Base-by-base conservation (phyloP, 2,329 filamentous ascomycete species). In the Davidsoniella neocaledoniae region DNA sequence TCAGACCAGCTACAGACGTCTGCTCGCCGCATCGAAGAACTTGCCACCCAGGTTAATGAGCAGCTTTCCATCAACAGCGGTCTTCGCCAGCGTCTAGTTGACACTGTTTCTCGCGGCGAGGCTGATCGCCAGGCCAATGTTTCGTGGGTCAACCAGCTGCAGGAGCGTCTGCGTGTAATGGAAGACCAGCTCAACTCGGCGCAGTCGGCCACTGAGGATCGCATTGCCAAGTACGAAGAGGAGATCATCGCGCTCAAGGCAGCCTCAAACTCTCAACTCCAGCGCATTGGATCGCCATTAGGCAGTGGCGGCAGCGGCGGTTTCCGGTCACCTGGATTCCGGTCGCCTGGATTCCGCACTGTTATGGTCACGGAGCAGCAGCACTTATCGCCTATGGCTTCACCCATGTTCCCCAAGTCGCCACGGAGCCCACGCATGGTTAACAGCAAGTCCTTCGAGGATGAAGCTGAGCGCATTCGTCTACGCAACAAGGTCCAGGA, bases 151-250 rank as follows among this genome's bases (percentile, higher is more conserved):
- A 85, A 85, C 51, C 74, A 79, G 49, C 77, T 96, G 62, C 88
- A 96, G 62, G 74, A 75, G 54, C 82, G 80, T 52, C 79, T 98
- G 51, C 86, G 83, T 58, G 66, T 69, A 14, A 77, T 95, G 46
- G 91, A 96, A 62, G 88, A 96, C 54, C 77, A 82, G 57, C 76
- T 98, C 19, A 72, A 93, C 49, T 67, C 77, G 17, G 86, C 90
- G 1, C 90, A 96, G 63, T 81, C 86, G 51, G 76, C 83, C 17
- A 90, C 86, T 0, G 91, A 98, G 62, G 87, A 90, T 45, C 80
- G 81, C 38, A 77, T 96, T 51, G 68, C 76, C 41, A 80, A 79
- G 45, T 87, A 95, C 60, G 91, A 96, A 62, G 86, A 91, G 37
- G 87, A 95, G 64, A 74, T 94, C 37, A 69, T 76, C 16, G 69